These are phyloP conservation scores for Inga laurina DNA, from an alignment of 306 rosid species.

Conservation along the genomic window DNA sequence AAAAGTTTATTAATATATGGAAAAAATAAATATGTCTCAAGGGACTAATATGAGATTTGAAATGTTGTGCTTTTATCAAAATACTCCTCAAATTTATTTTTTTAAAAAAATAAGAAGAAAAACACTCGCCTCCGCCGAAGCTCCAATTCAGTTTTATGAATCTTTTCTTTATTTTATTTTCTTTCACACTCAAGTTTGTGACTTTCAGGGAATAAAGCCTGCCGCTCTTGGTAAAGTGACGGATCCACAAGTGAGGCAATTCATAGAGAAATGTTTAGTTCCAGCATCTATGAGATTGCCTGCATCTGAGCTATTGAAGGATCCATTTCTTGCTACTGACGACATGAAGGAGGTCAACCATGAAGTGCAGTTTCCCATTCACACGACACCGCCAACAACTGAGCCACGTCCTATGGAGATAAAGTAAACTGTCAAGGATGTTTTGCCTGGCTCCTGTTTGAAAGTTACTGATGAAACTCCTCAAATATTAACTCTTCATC, in stretches of 20 bases:
- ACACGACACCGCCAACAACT: slow-evolving; percentile 32
- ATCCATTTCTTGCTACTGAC: slow-evolving; percentile 76
- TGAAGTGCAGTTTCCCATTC: slow-evolving; percentile 28
- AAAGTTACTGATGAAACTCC: slow-evolving; percentile 39
- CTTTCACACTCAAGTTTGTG: slow-evolving; percentile 7
- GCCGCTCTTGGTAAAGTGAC: slow-evolving; percentile 72
- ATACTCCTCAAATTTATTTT: too few species aligned
- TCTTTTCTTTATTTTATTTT: slow-evolving; percentile 3
- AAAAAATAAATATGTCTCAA: too few species aligned
- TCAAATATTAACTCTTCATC: background rate
- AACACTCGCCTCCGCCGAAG: too few species aligned
- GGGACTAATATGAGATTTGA: too few species aligned
- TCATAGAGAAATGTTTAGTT: slow-evolving; percentile 88
- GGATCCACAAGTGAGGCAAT: slow-evolving; percentile 68
- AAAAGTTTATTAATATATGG: too few species aligned
- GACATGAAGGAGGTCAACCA: slow-evolving; percentile 37
- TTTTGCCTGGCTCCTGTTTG: slow-evolving; percentile 42
- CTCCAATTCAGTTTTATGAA: background rate
- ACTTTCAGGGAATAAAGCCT: slow-evolving; percentile 80
- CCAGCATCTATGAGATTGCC: slow-evolving; percentile 71
- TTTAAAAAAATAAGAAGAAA: too few species aligned
- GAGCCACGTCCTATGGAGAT: slow-evolving; percentile 68
- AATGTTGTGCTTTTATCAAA: too few species aligned
- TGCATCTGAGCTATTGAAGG: slow-evolving; percentile 78
- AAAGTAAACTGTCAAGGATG: slow-evolving; percentile 48